Percentiles rank a stretch among this genome's conserved stretches.
phyloP scores from a whole-genome alignment of 2,329 filamentous ascomycete species.

The Xylaria sp. region DNA sequence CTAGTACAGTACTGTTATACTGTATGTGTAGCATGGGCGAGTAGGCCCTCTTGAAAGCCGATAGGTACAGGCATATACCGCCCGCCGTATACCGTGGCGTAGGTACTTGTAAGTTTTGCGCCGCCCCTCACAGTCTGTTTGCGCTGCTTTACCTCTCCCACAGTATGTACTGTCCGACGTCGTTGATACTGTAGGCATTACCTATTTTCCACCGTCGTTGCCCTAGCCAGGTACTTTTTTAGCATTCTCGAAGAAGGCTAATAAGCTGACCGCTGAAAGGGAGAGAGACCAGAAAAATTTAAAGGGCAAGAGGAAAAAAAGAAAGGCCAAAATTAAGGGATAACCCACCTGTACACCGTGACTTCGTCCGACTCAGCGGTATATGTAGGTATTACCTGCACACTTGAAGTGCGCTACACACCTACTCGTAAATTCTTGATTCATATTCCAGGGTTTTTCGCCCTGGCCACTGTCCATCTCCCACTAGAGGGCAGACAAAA shows the following conservation, averaged over 20 bases:
- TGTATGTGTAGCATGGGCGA: neutral
- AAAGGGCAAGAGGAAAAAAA: neutral
- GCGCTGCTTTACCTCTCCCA: neutral
- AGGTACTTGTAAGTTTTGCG: neutral
- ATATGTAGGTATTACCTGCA: slow-evolving; percentile 6
- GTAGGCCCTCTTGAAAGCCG: slow-evolving; percentile 3
- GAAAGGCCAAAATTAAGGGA: slow-evolving; percentile 3
- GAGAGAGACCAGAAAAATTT: slow-evolving; percentile 1
- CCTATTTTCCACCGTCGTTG: neutral
- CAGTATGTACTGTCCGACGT: slow-evolving; percentile 7
- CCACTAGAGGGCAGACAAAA: slow-evolving; percentile 25
- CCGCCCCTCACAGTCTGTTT: slow-evolving; percentile 10
- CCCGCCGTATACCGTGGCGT: neutral
- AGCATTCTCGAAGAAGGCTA: slow-evolving; percentile 10
- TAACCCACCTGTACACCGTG: slow-evolving; percentile 33
- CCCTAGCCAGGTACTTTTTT: neutral
- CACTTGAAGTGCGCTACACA: neutral
- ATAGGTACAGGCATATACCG: slow-evolving; percentile 17
- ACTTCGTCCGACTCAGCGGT: slow-evolving; percentile 16
- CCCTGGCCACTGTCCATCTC: slow-evolving; percentile 26
- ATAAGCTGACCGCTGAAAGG: slow-evolving; percentile 31
- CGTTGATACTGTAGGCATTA: slow-evolving; percentile 10
- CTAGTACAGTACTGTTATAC: neutral
- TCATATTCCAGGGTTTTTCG: slow-evolving; percentile 28
- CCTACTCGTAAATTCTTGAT: slow-evolving; percentile 19